phyloP scores from a whole-genome alignment of 345 rosid genomes.

The Theobroma cacao region DNA sequence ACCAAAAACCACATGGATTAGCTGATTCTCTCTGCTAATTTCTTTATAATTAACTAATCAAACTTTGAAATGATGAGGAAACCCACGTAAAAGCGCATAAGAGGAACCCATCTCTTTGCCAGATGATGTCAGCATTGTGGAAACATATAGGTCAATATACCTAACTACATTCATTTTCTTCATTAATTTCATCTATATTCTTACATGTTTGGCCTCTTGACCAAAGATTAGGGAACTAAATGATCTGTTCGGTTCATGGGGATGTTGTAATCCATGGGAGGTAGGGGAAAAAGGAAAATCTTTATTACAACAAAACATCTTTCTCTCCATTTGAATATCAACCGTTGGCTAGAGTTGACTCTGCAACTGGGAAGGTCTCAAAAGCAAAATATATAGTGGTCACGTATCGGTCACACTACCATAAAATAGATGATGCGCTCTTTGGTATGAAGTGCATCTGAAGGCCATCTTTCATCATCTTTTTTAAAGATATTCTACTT shows the following conservation, averaged over 20 bases:
- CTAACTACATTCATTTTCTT: background rate
- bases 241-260: too few species aligned
- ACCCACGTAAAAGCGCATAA: background rate
- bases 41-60: conserved; percentile 8
- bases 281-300: background rate
- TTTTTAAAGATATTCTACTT: background rate
- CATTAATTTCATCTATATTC: background rate
- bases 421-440: background rate
- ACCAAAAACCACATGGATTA: background rate
- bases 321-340: background rate
- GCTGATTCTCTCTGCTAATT: background rate
- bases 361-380: background rate
- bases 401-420: background rate
- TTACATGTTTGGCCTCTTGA: background rate
- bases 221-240: too few species aligned
- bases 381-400: conserved; percentile 8
- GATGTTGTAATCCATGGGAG: background rate
- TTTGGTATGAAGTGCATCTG: background rate
- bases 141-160: background rate
- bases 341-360: background rate
- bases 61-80: conserved; percentile 7
- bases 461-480: background rate
- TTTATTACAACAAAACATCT: background rate
- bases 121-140: background rate
- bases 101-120: background rate